Evolutionary conservation across 164 flowering plant species (phyloP), one percentile per base, ranked within the genome.

Genomic region (Magnolia officinalis): DNA sequence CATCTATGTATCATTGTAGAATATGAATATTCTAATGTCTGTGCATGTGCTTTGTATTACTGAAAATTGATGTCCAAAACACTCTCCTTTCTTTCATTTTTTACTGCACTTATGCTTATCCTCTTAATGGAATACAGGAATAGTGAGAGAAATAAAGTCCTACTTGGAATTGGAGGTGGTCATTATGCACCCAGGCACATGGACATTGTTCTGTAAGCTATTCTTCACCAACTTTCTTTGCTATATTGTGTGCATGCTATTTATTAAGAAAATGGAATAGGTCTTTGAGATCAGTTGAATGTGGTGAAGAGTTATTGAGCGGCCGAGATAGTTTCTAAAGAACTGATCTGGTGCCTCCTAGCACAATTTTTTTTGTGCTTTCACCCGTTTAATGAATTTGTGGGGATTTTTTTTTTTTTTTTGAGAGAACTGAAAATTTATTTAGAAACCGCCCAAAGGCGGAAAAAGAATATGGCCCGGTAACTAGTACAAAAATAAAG

Each of bases 171-270:
- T 72, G 98, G 98, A 37, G 98, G 98, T 74, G 98, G 98, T 63
- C 98, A 95, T 86, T 93, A 95, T 88, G 98, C 82, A 77, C 98
- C 98, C 77, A 88, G 98, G 29, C 98, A 95, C 69, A 91, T 91
- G 97, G 86, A 84, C 69, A 72, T 84, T 58, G 78, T 80, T 68
- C 24, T 71, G 86, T 83, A 79, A 83, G 86, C 50, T 4, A 52
- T 75, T 67, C 6, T 50, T 37, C 16, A 21, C 3, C 31, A 50
- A 4, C 45, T 55, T 16, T 55, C 11, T 55, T 8, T 55, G 13
- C 61, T 11, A 3, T 11, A 11, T 55, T 55, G 45, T 37, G 45
- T 37, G 45, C 45, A 37, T 5, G 45, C 18, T 55, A 16, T 55
- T 55, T 55, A 55, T 55, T 10, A 55, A 55, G 18, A 55, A 55